These are phyloP conservation scores for Metschnikowia borealis DNA, from an alignment of 805 yeast genomes.

Conservation along the genomic window DNA sequence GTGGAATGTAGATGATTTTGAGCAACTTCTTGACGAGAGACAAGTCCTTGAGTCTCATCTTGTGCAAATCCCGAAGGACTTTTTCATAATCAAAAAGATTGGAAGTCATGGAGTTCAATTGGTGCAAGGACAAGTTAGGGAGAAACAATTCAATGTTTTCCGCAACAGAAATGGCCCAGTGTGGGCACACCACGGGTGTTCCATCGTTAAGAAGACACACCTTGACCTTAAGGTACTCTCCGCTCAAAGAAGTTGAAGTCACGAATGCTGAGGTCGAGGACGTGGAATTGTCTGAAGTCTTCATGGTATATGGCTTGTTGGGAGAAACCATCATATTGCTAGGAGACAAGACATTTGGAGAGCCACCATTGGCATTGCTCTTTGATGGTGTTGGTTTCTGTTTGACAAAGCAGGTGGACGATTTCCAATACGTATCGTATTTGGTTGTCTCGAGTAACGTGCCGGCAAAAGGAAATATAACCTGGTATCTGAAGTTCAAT, in stretches of 20 bases:
- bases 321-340: constrained; percentile 31
- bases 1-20: constrained; percentile 50
- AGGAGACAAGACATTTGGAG: constrained; percentile 27
- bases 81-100: constrained; percentile 38
- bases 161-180: constrained; percentile 50
- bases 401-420: constrained; percentile 57
- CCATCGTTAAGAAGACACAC: constrained; percentile 78
- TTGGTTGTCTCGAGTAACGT: constrained; percentile 80
- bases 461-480: constrained; percentile 87
- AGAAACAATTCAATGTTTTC: constrained; percentile 56
- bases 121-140: constrained; percentile 52
- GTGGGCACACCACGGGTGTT: constrained; percentile 78
- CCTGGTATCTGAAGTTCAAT: constrained; percentile 68
- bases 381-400: constrained; percentile 23
- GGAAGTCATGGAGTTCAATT: constrained; percentile 38
- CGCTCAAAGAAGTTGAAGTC: constrained; percentile 85
- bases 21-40: constrained; percentile 41
- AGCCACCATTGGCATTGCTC: constrained; percentile 35
- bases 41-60: constrained; percentile 35
- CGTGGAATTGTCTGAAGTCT: constrained; percentile 9
- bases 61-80: constrained; percentile 35
- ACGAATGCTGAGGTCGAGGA: constrained; percentile 57
- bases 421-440: constrained; percentile 96
- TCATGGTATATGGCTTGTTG: constrained; percentile 7
- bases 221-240: constrained; percentile 67